Evolutionary conservation across 305 asterid species (phyloP).

Genomic region (Fraxinus dipetala): DNA sequence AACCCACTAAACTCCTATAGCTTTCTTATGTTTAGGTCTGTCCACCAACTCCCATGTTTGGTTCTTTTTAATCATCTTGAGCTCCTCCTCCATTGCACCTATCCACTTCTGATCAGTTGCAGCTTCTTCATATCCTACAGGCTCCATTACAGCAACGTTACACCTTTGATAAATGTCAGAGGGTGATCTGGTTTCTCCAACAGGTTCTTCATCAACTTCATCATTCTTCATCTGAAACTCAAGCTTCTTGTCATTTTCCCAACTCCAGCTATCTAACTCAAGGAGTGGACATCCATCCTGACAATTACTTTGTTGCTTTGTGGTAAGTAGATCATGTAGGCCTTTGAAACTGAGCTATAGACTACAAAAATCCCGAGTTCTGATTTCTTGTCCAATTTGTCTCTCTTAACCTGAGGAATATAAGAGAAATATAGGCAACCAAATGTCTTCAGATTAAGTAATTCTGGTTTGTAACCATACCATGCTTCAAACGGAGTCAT

Average conservation of each 20-base stretch:
- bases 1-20: no score
- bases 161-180: not conserved
- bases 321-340: not conserved
- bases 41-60: no score
- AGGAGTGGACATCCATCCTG: constrained; percentile 2
- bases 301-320: not conserved
- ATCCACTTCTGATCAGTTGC: not conserved
- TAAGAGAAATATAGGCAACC: not conserved
- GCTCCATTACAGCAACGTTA: not conserved
- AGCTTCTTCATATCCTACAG: not conserved
- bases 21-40: no score
- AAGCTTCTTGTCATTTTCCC: not conserved
- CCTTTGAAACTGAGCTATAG: not conserved
- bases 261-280: not conserved
- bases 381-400: not conserved
- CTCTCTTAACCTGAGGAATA: not conserved
- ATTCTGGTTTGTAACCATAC: not conserved
- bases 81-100: not conserved
- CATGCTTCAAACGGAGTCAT: not conserved
- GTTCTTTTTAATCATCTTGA: no score
- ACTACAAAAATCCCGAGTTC: not conserved
- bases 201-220: not conserved
- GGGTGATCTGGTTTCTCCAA: not conserved
- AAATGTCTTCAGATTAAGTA: no score
- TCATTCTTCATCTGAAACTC: not conserved